Evolutionary conservation across 495 filamentous ascomycete species (phyloP).

Genomic region (Hypomontagnella submonticulosa): DNA sequence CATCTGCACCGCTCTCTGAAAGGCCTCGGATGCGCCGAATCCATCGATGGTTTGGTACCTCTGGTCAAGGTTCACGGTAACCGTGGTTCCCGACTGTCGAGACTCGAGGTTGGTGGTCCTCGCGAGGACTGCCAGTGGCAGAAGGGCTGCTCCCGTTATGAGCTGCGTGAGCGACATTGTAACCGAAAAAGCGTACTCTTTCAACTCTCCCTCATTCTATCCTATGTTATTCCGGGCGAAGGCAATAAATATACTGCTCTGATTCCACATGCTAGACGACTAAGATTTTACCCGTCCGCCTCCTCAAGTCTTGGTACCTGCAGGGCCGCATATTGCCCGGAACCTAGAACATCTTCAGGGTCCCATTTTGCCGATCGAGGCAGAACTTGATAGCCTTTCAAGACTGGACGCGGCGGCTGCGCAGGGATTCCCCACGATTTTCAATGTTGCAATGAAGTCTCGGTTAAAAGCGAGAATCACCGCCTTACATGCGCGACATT

Average conservation of each 20-base stretch:
- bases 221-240: too few relatives aligned
- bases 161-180: conserved; percentile 20
- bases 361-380: conserved; percentile 16
- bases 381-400: not conserved
- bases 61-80: conserved; percentile 54
- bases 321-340: conserved; percentile 16
- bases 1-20: conserved; percentile 57
- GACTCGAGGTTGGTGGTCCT: conserved; percentile 11
- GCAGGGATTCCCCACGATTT: conserved; percentile 25
- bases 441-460: conserved; percentile 10
- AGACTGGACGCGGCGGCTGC: not conserved
- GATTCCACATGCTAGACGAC: not conserved
- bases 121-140: conserved; percentile 22
- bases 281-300: conserved; percentile 25
- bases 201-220: not conserved
- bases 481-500: not conserved
- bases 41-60: conserved; percentile 61
- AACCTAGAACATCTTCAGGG: conserved; percentile 8
- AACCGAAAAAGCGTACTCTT: not conserved
- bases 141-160: not conserved
- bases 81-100: conserved; percentile 34
- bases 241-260: not conserved
- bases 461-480: conserved; percentile 18
- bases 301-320: not conserved
- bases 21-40: conserved; percentile 64